Evolutionary conservation across 139 green algal species (phyloP).

Genomic region (Volvox reticuliferus): DNA sequence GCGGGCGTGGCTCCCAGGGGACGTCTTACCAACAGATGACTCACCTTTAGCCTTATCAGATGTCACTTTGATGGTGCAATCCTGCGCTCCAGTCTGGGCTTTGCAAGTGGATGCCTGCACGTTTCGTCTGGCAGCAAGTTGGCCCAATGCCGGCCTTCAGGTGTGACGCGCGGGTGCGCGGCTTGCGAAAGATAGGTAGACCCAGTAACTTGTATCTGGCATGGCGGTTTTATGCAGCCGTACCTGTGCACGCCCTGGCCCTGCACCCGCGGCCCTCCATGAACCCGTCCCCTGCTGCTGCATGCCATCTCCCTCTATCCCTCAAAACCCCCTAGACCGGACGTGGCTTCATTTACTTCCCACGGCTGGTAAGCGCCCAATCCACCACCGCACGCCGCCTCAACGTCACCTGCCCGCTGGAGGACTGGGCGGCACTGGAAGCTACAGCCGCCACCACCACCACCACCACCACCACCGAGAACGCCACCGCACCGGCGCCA

Average conservation of each 20-base stretch:
- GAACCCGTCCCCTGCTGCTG: background rate
- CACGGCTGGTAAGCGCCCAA: background rate
- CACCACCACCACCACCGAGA: background rate
- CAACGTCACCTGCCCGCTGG: slow-evolving; percentile 5
- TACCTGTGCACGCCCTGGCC: background rate
- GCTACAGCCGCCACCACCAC: background rate
- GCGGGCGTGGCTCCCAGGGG: background rate
- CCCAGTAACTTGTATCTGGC: background rate
- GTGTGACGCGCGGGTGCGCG: background rate
- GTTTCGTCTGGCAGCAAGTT: background rate
- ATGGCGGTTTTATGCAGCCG: background rate
- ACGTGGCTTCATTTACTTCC: background rate
- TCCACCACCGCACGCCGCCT: background rate
- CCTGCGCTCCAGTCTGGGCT: background rate
- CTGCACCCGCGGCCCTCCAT: background rate
- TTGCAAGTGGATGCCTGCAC: background rate
- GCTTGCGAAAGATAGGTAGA: background rate
- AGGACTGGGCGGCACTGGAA: background rate
- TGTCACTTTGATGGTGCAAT: background rate
- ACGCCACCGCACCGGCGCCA: background rate
- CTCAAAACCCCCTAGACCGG: background rate
- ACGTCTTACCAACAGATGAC: no score
- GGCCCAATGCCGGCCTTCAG: background rate
- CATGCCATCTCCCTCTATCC: background rate
- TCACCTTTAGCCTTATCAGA: background rate